Evolutionary conservation across 495 filamentous ascomycete genomes (phyloP).

Genomic region (Bathelium albidoporum): DNA sequence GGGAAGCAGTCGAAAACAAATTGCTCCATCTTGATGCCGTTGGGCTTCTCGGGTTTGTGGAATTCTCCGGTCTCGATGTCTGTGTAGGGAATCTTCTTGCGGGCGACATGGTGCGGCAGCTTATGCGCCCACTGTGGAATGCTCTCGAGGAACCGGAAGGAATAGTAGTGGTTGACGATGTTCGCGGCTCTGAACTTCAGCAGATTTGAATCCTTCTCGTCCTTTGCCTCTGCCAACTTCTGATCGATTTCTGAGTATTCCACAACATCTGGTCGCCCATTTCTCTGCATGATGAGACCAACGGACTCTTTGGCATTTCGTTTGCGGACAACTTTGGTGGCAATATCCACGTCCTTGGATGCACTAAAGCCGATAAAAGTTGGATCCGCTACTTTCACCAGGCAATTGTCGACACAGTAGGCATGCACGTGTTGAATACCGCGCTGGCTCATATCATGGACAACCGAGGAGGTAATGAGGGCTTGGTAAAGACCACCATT

Average conservation of each 20-base stretch:
- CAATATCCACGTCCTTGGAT: conserved; percentile 83
- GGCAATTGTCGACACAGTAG: conserved; percentile 97
- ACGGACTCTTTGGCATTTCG: conserved; percentile 94
- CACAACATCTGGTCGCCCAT: conserved; percentile 93
- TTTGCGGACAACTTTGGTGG: conserved; percentile 97
- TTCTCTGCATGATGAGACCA: conserved; percentile 86
- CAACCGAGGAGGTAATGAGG: conserved; percentile 67
- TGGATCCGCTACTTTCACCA: conserved; percentile 95
- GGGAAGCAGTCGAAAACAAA: conserved; percentile 99
- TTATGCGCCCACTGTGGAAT: conserved; percentile 78
- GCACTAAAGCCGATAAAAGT: conserved; percentile 92
- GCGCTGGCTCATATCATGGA: conserved; percentile 78
- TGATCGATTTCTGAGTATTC: conserved; percentile 97
- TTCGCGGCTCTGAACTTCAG: conserved; percentile 96
- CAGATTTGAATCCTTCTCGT: conserved; percentile 68
- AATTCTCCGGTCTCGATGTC: conserved; percentile 63
- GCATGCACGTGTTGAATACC: conserved; percentile 94
- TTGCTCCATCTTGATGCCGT: conserved; percentile 98
- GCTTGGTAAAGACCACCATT: conserved; percentile 97
- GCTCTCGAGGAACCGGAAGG: conserved; percentile 79
- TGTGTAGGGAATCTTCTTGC: conserved; percentile 89
- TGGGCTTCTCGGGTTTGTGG: conserved; percentile 84
- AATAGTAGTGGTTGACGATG: conserved; percentile 99
- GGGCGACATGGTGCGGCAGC: conserved; percentile 88
- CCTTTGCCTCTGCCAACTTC: conserved; percentile 75